Evolutionary conservation across 176 grass and related monocot genomes (phyloP).

Genomic region (Musa acuminata): DNA sequence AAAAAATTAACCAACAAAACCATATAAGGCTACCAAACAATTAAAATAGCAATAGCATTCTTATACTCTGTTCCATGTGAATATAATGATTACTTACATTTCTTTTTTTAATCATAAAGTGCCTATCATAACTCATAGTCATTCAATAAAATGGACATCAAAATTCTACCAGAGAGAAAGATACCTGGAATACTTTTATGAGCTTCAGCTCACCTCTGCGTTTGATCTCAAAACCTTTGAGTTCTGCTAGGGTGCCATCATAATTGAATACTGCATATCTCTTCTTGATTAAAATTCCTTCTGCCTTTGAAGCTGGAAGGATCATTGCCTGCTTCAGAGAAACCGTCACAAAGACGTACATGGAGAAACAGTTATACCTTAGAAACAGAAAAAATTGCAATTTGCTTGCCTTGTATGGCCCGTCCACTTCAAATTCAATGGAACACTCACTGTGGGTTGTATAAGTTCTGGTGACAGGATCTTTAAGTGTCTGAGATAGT

Average conservation of each 20-base stretch:
- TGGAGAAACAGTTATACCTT: conserved; percentile 14
- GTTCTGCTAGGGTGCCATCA: conserved; percentile 92
- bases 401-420: conserved; percentile 76
- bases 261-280: conserved; percentile 98
- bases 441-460: conserved; percentile 89
- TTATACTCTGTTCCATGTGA: too few relatives aligned
- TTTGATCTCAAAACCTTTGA: conserved; percentile 99
- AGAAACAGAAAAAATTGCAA: conserved; percentile 19
- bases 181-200: conserved; percentile 99
- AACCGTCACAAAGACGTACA: conserved; percentile 16
- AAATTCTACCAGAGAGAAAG: conserved; percentile 13
- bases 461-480: conserved; percentile 73
- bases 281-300: conserved; percentile 94
- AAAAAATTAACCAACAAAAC: too few relatives aligned
- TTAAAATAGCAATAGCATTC: too few relatives aligned
- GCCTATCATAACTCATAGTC: neutral
- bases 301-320: conserved; percentile 94
- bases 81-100: too few relatives aligned
- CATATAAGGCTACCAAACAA: too few relatives aligned
- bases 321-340: conserved; percentile 68
- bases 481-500: conserved; percentile 51
- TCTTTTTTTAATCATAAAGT: neutral
- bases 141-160: neutral
- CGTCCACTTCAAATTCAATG: conserved; percentile 97
- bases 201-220: conserved; percentile 98